Base-by-base conservation (phyloP, 2,329 filamentous ascomycete genomes). In the Colletotrichum karsti region DNA sequence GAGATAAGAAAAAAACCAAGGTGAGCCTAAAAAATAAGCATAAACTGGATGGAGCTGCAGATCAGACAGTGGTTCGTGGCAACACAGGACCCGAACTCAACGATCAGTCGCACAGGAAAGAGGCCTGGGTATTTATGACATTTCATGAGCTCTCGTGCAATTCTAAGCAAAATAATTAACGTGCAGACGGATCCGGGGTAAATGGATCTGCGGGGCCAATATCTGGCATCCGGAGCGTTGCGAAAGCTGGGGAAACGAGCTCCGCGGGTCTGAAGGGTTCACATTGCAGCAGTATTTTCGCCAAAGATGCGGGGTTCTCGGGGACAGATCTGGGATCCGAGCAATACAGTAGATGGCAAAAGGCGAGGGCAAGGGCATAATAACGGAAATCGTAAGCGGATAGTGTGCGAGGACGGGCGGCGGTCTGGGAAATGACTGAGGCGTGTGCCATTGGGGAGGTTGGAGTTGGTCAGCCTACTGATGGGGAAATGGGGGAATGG, bases 91-190 rank as follows among this genome's bases (percentile, higher is more conserved):
- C 28, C 20, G 13, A 22, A 39, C 48, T 26, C 63, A 15, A 22
- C 30, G 15, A 39, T 9, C 10, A 54, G n/a, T 53, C 18, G 7
- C 46, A 58, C 26, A n/a, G 54, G 51, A 37, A n/a, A n/a, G n/a
- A n/a, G n/a, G 22, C 28, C 35, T 68, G 54, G 44, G 60, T 68
- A 68, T 68, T 68, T 68, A 68, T 68, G 44, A 41, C 30, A 39
- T 53, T 50, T 55, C 1, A 28, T 3, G 26, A 8, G 37, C 28
- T 35, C 10, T 12, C 15, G 15, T 46, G 3, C n/a, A 39, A 41
- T 60, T 46, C 64, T 46, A 65, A 37, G 46, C n/a, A 37, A 35
- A 28, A 35, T 18, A 13, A 37, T 54, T 44, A 48, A n/a, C 12
- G 37, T 22, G 5, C 24, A 24, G 33, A 24, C 61, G 44, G 59